These are phyloP conservation scores for Borovskyia barvae DNA, from an alignment of 208 protist species.

Conservation along the genomic window DNA sequence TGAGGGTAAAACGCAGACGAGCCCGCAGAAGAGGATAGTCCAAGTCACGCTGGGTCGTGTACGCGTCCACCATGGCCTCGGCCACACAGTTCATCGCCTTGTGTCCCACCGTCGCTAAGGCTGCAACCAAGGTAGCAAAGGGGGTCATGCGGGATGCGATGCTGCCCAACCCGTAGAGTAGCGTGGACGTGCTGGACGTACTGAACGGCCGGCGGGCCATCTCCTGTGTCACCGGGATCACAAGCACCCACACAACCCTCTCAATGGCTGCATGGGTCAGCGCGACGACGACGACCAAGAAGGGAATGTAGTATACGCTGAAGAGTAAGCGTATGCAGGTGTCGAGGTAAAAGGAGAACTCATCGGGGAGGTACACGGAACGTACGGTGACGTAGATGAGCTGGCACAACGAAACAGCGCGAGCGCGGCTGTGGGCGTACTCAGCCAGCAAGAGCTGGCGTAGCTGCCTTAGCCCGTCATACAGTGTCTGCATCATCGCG, in stretches of 20 bases:
- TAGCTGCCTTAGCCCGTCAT: neutral
- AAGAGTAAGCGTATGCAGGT: slow-evolving; percentile 64
- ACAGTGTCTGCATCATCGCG: neutral
- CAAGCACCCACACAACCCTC: slow-evolving; percentile 81
- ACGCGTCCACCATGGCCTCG: slow-evolving; percentile 78
- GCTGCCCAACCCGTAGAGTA: slow-evolving; percentile 51
- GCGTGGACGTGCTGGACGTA: slow-evolving; percentile 45
- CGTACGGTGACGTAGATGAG: slow-evolving; percentile 48
- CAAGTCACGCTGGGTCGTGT: slow-evolving; percentile 46
- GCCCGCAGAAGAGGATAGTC: slow-evolving; percentile 78
- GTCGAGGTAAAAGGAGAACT: slow-evolving; percentile 68
- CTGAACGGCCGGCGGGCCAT: slow-evolving; percentile 74
- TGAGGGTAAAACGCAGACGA: slow-evolving; percentile 51
- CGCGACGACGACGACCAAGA: slow-evolving; percentile 53
- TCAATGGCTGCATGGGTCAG: slow-evolving; percentile 81
- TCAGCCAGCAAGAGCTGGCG: neutral
- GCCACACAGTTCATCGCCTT: slow-evolving; percentile 73
- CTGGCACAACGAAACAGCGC: slow-evolving; percentile 6
- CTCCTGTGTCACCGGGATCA: slow-evolving; percentile 77
- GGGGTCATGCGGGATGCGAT: slow-evolving; percentile 60
- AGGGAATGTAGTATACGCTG: slow-evolving; percentile 72
- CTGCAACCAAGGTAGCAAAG: slow-evolving; percentile 58
- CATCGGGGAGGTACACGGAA: slow-evolving; percentile 72
- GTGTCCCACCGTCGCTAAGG: slow-evolving; percentile 63
- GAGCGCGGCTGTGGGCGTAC: slow-evolving; percentile 6